phyloP scores from a whole-genome alignment of 2,329 filamentous ascomycete genomes.

The Trichophyton verrucosum region DNA sequence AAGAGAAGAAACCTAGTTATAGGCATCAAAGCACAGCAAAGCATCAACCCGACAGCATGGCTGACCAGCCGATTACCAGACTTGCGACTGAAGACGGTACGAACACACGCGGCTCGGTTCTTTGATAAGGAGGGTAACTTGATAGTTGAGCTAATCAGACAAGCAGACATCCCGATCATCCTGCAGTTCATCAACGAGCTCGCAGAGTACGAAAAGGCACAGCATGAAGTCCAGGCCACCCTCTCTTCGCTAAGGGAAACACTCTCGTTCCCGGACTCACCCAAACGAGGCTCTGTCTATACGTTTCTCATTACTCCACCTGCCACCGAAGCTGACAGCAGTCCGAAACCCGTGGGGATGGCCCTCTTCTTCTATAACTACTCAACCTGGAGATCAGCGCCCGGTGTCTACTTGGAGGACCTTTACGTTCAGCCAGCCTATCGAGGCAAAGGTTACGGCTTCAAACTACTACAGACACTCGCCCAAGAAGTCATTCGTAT shows the following conservation, averaged over 20 bases:
- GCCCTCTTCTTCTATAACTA: constrained; percentile 94
- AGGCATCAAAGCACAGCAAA: background rate
- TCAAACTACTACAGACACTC: constrained; percentile 57
- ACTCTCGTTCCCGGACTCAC: constrained; percentile 58
- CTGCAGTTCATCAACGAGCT: constrained; percentile 71
- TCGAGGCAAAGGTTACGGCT: constrained; percentile 68
- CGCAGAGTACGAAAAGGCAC: constrained; percentile 74
- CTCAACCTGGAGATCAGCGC: constrained; percentile 76
- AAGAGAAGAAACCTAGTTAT: background rate
- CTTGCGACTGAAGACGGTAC: constrained; percentile 31
- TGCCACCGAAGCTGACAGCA: constrained; percentile 32
- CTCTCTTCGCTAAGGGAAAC: constrained; percentile 58
- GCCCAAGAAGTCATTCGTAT: constrained; percentile 67
- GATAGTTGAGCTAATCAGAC: background rate
- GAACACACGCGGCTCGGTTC: background rate
- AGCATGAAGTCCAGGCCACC: constrained; percentile 64
- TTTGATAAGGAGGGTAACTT: background rate
- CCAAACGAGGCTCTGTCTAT: constrained; percentile 52
- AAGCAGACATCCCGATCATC: constrained; percentile 66
- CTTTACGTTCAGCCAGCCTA: constrained; percentile 64
- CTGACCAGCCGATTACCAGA: constrained; percentile 27
- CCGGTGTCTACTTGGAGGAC: constrained; percentile 89
- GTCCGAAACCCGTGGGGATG: constrained; percentile 52
- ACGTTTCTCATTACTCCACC: constrained; percentile 54
- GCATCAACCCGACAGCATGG: constrained; percentile 16